These are phyloP conservation scores for Chlorella ohadii DNA, from an alignment of 139 green algal species.

Conservation along the genomic window DNA sequence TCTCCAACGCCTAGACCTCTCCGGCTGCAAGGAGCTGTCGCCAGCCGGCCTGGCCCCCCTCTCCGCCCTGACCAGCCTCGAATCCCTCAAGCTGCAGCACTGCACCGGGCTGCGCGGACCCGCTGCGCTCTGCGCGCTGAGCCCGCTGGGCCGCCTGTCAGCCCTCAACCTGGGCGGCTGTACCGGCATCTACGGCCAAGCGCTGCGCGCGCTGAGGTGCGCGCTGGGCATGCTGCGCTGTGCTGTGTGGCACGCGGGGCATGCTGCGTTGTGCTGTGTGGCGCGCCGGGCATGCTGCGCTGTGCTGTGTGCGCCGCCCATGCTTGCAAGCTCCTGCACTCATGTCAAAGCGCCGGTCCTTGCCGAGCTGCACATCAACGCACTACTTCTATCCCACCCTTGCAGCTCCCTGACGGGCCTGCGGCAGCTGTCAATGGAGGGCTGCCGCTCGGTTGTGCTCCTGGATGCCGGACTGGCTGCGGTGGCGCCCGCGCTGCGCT, in stretches of 20 bases:
- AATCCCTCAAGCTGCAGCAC: slow-evolving; percentile 51
- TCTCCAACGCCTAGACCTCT: slow-evolving; percentile 52
- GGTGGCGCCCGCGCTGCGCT: slow-evolving; percentile 2
- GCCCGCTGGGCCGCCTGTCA: not conserved
- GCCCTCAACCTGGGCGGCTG: slow-evolving; percentile 43
- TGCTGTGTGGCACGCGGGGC: not conserved
- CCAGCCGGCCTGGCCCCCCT: slow-evolving; percentile 38
- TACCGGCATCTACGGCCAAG: slow-evolving; percentile 5
- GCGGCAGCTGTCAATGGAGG: slow-evolving; percentile 32
- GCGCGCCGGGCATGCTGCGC: not conserved
- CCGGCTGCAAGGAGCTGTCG: slow-evolving; percentile 50
- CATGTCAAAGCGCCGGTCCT: too few species aligned
- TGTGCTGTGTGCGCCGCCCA: not conserved
- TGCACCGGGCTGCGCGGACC: slow-evolving; percentile 40
- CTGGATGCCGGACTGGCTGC: slow-evolving; percentile 35
- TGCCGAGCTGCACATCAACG: too few species aligned
- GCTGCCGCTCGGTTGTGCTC: slow-evolving; percentile 27
- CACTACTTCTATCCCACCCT: too few species aligned
- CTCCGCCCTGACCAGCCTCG: slow-evolving; percentile 12
- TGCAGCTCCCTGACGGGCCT: slow-evolving; percentile 27
- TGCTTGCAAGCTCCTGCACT: too few species aligned
- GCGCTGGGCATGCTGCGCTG: not conserved
- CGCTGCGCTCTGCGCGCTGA: slow-evolving; percentile 20
- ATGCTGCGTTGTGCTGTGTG: not conserved
- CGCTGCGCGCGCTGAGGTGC: slow-evolving; percentile 5